Percentiles rank a stretch among this genome's conserved stretches.
phyloP scores from a whole-genome alignment of 805 yeast genomes.

The Lipomyces starkeyi region DNA sequence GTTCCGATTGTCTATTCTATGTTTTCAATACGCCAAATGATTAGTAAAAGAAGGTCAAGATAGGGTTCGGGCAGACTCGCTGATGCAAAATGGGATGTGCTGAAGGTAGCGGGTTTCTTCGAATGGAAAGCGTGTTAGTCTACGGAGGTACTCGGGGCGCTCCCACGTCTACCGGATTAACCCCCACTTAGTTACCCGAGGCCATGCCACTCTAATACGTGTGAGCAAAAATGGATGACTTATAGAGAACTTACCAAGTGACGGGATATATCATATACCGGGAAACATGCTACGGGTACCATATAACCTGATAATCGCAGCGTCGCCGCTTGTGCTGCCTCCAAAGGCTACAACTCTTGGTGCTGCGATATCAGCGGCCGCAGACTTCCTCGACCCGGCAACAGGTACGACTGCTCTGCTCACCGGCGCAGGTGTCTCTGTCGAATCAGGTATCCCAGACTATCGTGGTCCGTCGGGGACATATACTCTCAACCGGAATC shows the following conservation, averaged over 20 bases:
- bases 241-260: background rate
- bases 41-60: background rate
- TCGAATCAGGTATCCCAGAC: conserved; percentile 44
- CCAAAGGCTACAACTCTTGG: conserved; percentile 27
- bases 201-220: no score
- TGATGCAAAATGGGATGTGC: no score
- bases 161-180: no score
- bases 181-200: background rate
- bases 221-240: background rate
- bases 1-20: background rate
- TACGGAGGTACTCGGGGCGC: no score
- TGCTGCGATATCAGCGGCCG: conserved; percentile 25
- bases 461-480: conserved; percentile 43
- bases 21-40: no score
- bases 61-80: background rate
- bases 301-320: conserved; percentile 24
- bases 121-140: no score
- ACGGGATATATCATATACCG: background rate
- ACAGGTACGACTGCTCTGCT: conserved; percentile 38
- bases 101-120: no score
- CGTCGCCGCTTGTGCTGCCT: conserved; percentile 27
- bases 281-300: conserved; percentile 35
- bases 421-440: conserved; percentile 44
- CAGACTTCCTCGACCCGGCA: conserved; percentile 28
- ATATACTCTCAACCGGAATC: conserved; percentile 39